These are phyloP conservation scores for Basidiobolus meristosporus DNA, from an alignment of 371 early-diverging fungal species.

Conservation along the genomic window DNA sequence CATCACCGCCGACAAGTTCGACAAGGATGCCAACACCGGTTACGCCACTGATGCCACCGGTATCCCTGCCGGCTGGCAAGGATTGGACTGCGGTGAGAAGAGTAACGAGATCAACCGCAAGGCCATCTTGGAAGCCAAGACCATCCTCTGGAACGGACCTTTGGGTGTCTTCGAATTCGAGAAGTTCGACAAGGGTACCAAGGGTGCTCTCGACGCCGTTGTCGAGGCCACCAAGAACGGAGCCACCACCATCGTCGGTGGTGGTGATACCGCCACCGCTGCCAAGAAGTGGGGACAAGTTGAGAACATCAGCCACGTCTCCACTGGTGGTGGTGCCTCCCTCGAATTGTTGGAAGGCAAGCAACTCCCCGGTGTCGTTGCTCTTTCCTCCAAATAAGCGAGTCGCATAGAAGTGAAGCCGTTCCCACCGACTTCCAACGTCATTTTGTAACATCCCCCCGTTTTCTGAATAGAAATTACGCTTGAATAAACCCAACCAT, in stretches of 20 bases:
- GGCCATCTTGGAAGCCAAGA: conserved; percentile 61
- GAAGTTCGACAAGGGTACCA: conserved; percentile 83
- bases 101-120: conserved; percentile 53
- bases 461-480: too few species aligned
- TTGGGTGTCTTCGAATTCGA: conserved; percentile 96
- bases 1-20: conserved; percentile 73
- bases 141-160: conserved; percentile 97
- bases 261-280: conserved; percentile 98
- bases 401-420: too few species aligned
- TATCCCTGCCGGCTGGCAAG: conserved; percentile 78
- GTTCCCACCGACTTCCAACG: too few species aligned
- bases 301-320: conserved; percentile 83
- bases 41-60: conserved; percentile 75
- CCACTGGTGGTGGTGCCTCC: conserved; percentile 96
- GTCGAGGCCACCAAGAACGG: conserved; percentile 64
- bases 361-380: conserved; percentile 77
- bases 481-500: too few species aligned
- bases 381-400: conserved; percentile 40
- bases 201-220: conserved; percentile 64
- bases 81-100: conserved; percentile 86
- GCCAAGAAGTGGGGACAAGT: conserved; percentile 75
- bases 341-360: conserved; percentile 93
- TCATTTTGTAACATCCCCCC: too few species aligned
- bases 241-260: conserved; percentile 60
- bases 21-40: conserved; percentile 54